Evolutionary conservation across 2,329 filamentous ascomycete species (phyloP), one percentile per base, ranked within the genome.

Genomic region (Cercospora janseana): DNA sequence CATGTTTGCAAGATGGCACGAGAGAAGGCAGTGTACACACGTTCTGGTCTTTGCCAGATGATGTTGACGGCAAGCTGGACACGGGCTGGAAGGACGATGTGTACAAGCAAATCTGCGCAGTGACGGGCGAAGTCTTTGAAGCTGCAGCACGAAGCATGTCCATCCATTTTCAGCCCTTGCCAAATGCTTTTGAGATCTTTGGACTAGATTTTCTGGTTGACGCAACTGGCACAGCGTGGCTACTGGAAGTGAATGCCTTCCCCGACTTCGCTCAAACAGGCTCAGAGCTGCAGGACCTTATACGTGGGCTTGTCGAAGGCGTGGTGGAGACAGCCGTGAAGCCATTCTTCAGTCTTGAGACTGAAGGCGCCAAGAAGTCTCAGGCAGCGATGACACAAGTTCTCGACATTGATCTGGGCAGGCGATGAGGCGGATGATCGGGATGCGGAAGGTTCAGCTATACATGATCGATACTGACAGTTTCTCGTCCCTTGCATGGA

Each of bases 231-330:
- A 76, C 64, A 3, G 80, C 82, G 3, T 96, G 84, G 82, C 68
- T 98, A 63, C 73, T 98, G 49, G 93, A 98, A 73, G 81, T 95
- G 24, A 98, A 98, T 73, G 88, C 92, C 0, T 98, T 95, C 70
- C 93, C 93, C 7, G 93, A 98, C 72, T 97, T 97, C 66, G 83
- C 80, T 64, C 92, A 97, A 79, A 95, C 90, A 12, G 93, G 93
- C 0, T 78, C 79, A 6, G 85, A 87, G 49, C 70, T 95, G 57
- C 81, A 78, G 65, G 79, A 73, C 0, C 70, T 97, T 31, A 85
- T 98, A 18, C 79, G 75, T 15, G 86, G 83, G 6, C 76, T 98
- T 59, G 93, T 94, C 77, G 78, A 81, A 61, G 86, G 81, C 8
- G 85, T 88, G 16, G 76, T 95, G 32, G 76, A 81, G 49, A 72